Conservation (phyloP, 2,329 filamentous ascomycete species). For the Xylariales sp. region DNA sequence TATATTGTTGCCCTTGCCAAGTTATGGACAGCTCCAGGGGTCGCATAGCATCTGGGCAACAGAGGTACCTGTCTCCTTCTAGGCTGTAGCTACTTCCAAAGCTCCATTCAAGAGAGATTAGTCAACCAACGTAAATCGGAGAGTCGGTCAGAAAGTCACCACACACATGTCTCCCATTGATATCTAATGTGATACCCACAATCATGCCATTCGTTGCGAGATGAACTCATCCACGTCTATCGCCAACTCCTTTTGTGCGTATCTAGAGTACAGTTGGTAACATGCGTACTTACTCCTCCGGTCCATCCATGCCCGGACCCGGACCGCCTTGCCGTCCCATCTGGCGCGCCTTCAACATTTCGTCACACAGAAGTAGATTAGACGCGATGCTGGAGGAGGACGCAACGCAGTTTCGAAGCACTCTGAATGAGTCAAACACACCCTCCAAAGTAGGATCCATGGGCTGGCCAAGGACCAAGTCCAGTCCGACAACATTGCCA, state of each 20-base stretch:
- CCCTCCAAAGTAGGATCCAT: slow-evolving; percentile 94
- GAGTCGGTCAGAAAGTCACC: too few relatives aligned
- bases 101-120: too few relatives aligned
- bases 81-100: too few relatives aligned
- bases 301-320: slow-evolving; percentile 61
- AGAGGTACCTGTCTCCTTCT: too few relatives aligned
- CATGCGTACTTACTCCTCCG: slow-evolving; percentile 37
- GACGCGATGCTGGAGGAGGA: slow-evolving; percentile 93
- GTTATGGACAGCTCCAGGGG: too few relatives aligned
- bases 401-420: slow-evolving; percentile 87
- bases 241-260: slow-evolving; percentile 3
- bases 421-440: slow-evolving; percentile 93
- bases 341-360: slow-evolving; percentile 94
- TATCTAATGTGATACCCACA: too few relatives aligned
- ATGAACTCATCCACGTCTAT: slow-evolving; percentile 7
- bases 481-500: slow-evolving; percentile 80
- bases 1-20: too few relatives aligned
- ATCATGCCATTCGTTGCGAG: too few relatives aligned
- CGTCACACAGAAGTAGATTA: slow-evolving; percentile 91
- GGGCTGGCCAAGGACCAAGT: slow-evolving; percentile 79
- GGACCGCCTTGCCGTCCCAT: slow-evolving; percentile 69
- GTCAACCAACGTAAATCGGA: too few relatives aligned
- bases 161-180: too few relatives aligned
- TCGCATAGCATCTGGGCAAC: too few relatives aligned
- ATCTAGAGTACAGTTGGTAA: slow-evolving; percentile 8